Percentiles rank a stretch among this genome's conserved stretches.
Conservation (phyloP, 345 rosid species). For the Camelina neglecta region DNA sequence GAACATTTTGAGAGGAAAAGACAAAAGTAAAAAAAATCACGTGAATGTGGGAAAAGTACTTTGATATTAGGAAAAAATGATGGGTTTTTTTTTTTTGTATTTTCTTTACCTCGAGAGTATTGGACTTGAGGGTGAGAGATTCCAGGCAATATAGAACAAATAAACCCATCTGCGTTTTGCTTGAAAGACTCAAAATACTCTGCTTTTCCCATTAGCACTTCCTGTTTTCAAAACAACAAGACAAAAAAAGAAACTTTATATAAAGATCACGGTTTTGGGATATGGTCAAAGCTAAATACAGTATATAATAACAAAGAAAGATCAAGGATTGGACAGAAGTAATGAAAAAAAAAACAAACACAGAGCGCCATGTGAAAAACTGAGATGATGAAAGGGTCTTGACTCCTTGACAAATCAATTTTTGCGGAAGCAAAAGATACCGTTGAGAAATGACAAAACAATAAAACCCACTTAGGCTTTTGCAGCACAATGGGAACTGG, state of each 20-base stretch:
- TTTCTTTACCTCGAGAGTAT: conserved; percentile 83
- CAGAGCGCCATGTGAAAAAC: conserved; percentile 40
- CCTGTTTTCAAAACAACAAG: conserved; percentile 53
- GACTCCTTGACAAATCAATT: conserved; percentile 29
- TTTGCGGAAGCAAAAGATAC: conserved; percentile 16
- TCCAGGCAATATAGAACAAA: conserved; percentile 92
- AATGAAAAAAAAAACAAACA: background rate
- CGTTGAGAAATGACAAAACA: conserved; percentile 45
- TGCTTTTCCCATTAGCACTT: conserved; percentile 95
- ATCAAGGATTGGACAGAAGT: conserved; percentile 20
- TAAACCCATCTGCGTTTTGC: conserved; percentile 88
- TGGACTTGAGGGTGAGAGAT: conserved; percentile 90
- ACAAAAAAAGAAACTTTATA: conserved; percentile 24
- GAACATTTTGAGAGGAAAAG: conserved; percentile 2
- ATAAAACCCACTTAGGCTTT: conserved; percentile 28
- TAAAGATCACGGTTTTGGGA: background rate
- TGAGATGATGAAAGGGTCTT: conserved; percentile 17
- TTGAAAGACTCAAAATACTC: conserved; percentile 82
- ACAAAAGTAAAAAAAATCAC: conserved; percentile 41
- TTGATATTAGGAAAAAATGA: conserved; percentile 22
- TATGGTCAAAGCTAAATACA: background rate
- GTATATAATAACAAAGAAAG: background rate
- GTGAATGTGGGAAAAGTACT: conserved; percentile 34
- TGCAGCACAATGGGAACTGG: conserved; percentile 46
- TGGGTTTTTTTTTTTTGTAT: conserved; percentile 14